Base-by-base conservation (phyloP, 2,329 filamentous ascomycete species). In the Sarocladium strictum region DNA sequence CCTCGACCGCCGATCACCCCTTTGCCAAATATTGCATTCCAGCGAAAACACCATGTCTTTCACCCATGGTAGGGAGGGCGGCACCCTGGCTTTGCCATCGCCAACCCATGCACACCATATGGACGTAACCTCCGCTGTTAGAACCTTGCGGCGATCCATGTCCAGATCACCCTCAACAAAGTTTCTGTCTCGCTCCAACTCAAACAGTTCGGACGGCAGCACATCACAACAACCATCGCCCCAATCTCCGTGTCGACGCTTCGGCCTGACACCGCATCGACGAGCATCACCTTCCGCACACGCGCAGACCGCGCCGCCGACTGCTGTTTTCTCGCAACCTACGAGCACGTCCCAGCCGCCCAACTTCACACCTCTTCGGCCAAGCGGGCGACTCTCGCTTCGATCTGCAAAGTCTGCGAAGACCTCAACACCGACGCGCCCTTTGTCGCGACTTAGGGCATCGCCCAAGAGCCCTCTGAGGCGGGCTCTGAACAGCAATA, bases 131-230 rank as follows among this genome's bases (percentile, higher is more conserved):
- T 85, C 89, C 52, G 86, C 89, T 56, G 88, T 96, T 59, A 83
- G 90, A 65, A 89, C 90, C 64, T 77, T 97, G 56, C 83, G 92
- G 60, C 88, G 90, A 62, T 96, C 93, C 24, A 78, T 97, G 59
- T 97, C 92, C 55, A 83, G 91, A 63, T 97, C 93, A n/a, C 93
- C 93, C 11, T 96, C 93, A 29, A 53, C 50, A 24, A 96, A 94
- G 69, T 93, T 94, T 55, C 74, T 95, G 33, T 68, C 70, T 52
- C 76, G 77, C 58, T 68, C 73, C 45, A 69, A 69, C 43, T 79
- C 78, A 1, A 73, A 77, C 58, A 71, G 67, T 55, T 74, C 76
- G 14, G 72, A 78, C 32, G 65, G 67, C 58, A 81, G 83, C 35
- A 53, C 24, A 7, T 27, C 38, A 23, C 53, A 47, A 47, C 53